Percentiles rank a stretch among this genome's conserved stretches.
Evolutionary conservation across 1,284 basidiomycete genomes (phyloP).

Genomic region (Blastosporella zonata): DNA sequence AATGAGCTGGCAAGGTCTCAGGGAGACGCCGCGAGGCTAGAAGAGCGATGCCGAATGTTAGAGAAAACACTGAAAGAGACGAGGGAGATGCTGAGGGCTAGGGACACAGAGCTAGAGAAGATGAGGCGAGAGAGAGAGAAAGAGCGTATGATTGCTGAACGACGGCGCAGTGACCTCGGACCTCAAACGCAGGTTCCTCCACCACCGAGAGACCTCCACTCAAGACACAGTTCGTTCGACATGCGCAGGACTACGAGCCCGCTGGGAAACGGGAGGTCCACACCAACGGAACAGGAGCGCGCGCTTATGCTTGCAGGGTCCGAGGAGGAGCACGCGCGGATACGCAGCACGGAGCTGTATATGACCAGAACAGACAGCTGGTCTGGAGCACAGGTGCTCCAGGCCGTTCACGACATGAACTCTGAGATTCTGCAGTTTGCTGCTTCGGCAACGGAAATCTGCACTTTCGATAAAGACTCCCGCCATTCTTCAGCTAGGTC

Average conservation of each 20-base stretch:
- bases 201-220: conserved; percentile 17
- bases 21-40: conserved; percentile 49
- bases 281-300: conserved; percentile 21
- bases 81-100: conserved; percentile 42
- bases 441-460: conserved; percentile 66
- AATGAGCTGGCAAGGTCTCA: conserved; percentile 53
- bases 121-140: conserved; percentile 44
- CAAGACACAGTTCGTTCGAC: conserved; percentile 31
- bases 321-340: conserved; percentile 49
- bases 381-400: conserved; percentile 73
- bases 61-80: conserved; percentile 57
- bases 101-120: conserved; percentile 55
- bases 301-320: conserved; percentile 27
- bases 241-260: conserved; percentile 24
- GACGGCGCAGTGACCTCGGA: conserved; percentile 29
- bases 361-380: conserved; percentile 70
- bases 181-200: conserved; percentile 20
- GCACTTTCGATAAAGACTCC: conserved; percentile 41
- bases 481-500: conserved; percentile 34
- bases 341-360: conserved; percentile 58
- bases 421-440: conserved; percentile 75
- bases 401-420: conserved; percentile 76
- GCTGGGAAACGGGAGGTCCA: conserved; percentile 18
- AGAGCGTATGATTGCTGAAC: conserved; percentile 29
- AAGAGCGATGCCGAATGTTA: conserved; percentile 58